Evolutionary conservation across 2,329 filamentous ascomycete genomes (phyloP), one percentile per base, ranked within the genome.

Genomic region (Aspergillus pseudoterreus): DNA sequence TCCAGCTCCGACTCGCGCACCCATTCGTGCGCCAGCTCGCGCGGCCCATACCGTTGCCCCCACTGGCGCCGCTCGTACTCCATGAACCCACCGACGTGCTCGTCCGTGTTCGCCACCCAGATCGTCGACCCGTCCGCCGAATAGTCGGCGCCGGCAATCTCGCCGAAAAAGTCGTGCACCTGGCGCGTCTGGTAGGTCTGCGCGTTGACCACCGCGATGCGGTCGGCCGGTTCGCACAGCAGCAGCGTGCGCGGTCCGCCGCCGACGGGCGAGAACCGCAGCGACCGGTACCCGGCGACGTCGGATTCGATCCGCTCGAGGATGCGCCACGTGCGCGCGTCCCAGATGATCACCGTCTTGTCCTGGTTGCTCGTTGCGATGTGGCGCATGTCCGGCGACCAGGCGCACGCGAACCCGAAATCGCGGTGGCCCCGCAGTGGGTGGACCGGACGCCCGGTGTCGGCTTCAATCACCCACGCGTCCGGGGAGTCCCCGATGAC

Each of bases 311-410:
- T 69, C 4, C 61, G 72, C 52, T 71, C 63, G 0, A 76, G 60
- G 10, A 65, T 51, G 12, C 63, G 63, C 69, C 73, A 74, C 46
- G 66, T 75, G 30, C 74, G 70, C 14, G 70, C 67, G 47, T 76
- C 74, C 72, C 72, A 76, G 57, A 76, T 74, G 32, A 75, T 74
- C 33, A 72, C 69, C 4, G 71, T 73, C 49, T 73, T 73, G 57
- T 76, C 74, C 51, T 76, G 74, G 53, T 75, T 75, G 52, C 71
- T 72, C 4, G 74, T 76, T 4, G 74, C 74, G 45, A 76, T 68
- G 45, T 75, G 73, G n/a, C 69, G 66, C 68, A 75, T 74, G 57
- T 76, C 74, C 0, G 71, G 72, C 2, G 73, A 74, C 74, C 74
- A 76, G 4, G 71, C 72, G 54, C 73, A 76, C 5, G 73, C 73